Conservation (phyloP, 202 grass and related monocot species). For the Bolboschoenoplectus hybrid region DNA sequence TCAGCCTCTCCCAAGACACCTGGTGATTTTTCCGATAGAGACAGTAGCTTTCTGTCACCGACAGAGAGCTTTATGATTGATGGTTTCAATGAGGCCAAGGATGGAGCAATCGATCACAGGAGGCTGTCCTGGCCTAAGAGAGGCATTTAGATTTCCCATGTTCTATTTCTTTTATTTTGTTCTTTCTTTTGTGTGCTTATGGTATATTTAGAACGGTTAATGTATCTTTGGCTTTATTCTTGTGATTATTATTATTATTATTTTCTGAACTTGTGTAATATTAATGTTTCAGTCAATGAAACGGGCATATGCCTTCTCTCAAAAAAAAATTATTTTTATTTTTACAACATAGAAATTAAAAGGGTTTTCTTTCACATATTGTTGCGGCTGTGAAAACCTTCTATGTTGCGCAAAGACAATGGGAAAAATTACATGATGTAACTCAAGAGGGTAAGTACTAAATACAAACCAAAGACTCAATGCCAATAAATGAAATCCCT, state of each 20-base stretch:
- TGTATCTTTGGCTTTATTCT: neutral
- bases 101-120: slow-evolving; percentile 55
- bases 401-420: neutral
- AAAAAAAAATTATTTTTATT: too few relatives aligned
- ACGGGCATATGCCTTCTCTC: too few relatives aligned
- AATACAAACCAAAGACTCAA: neutral
- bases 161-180: slow-evolving; percentile 30
- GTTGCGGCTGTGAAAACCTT: neutral
- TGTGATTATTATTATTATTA: neutral
- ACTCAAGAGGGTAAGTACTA: neutral
- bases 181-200: slow-evolving; percentile 27
- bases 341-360: neutral
- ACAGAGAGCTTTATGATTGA: slow-evolving; percentile 45
- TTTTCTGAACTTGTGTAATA: neutral
- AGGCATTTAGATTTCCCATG: slow-evolving; percentile 44
- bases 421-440: too few relatives aligned
- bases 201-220: neutral
- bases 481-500: neutral
- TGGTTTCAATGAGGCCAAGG: slow-evolving; percentile 41
- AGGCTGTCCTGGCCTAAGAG: slow-evolving; percentile 83
- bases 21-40: slow-evolving; percentile 47
- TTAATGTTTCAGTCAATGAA: too few relatives aligned
- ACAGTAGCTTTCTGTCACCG: slow-evolving; percentile 55
- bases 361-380: neutral
- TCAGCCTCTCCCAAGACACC: slow-evolving; percentile 74